Base-by-base conservation (phyloP, 129 eudicot genomes). In the Flaveria sonorensis region DNA sequence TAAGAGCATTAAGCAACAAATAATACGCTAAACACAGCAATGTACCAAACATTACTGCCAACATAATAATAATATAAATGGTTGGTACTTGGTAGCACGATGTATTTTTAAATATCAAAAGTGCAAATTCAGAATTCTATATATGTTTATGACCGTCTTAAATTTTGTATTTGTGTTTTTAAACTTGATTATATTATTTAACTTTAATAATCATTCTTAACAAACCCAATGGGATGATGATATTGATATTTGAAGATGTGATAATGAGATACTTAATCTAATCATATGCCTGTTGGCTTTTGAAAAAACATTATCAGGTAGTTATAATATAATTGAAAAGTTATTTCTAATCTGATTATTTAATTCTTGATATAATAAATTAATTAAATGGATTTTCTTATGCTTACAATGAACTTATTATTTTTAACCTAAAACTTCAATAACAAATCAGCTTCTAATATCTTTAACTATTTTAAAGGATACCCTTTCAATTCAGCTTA, bases 11-110 rank as follows among this genome's bases (percentile, higher is more conserved):
- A 70, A 70, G 65, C 73, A 45, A 77, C 76, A 73, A 64, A 77
- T 63, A 52, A 46, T 72, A 77, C 21, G 75, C 75, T 79, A 71
- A 77, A 77, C 78, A 71, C 46, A 72, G 47, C 78, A 82, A 70
- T 76, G 81, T 40, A 70, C 52, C 42, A 50, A 59, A 84, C 39
- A 74, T 64, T 68, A 39, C 51, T 45, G n/a, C 46, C 52, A 26
- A 71, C 36, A 24, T 15, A 71, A 75, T n/a, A 60, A 63, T 32
- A 75, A 52, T 20, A 48, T 15, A n/a, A 59, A 45, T 48, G n/a
- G 24, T 24, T 71, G 75, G 74, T 66, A 45, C 3, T 45, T 66
- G 74, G 75, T 72, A n/a, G 74, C 79, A 79, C 52, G 15, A 13
- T 52, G 59, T 36, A 43, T 36, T 62, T 20, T 16, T 46, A 18